Evolutionary conservation across 306 rosid genomes (phyloP), one percentile per base, ranked within the genome.

Genomic region (Pyrus betulifolia): DNA sequence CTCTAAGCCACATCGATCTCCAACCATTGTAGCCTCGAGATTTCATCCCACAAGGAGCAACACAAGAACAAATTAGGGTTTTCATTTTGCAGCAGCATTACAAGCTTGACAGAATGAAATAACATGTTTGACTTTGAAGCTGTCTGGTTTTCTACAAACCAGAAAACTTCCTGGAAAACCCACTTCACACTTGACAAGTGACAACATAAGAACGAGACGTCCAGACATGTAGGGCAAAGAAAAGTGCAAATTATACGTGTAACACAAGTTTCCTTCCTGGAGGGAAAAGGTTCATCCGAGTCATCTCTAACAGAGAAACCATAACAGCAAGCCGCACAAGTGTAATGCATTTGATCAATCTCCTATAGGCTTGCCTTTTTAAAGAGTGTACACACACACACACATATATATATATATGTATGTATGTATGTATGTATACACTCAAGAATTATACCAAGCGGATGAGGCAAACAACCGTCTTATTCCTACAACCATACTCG

Each of bases 231-330:
- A 38, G 9, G 69, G 30, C 14, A 82, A 15, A 40, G 61, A 64
- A 49, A 63, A 46, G 38, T 17, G 31, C 7, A 40, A 18, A 69
- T 18, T 11, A 54, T 23, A 6, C 5, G 72, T 63, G 52, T 46
- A 46, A 72, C 27, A 51, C 40, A 76, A 83, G 87, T 79, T 69
- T 67, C 86, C 76, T 91, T 82, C 93, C 84, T 85, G 90, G 93
- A 86, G 77, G 87, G 74, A 74, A 57, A 78, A 77, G 5, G 22
- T 15, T 64, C 69, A 9, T 64, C 7, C 5, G 74, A 45, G 69
- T 82, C 89, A 80, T 88, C 94, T 82, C 89, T n/a, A 88, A 71
- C 88, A 91, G 86, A 80, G 31, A 84, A 80, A 79, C 84, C 64
- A 31, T 25, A 14, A 78, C 40, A 6, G 28, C 27, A 58, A 46